Conservation (phyloP, 805 yeast genomes). For the Candida chilensis region DNA sequence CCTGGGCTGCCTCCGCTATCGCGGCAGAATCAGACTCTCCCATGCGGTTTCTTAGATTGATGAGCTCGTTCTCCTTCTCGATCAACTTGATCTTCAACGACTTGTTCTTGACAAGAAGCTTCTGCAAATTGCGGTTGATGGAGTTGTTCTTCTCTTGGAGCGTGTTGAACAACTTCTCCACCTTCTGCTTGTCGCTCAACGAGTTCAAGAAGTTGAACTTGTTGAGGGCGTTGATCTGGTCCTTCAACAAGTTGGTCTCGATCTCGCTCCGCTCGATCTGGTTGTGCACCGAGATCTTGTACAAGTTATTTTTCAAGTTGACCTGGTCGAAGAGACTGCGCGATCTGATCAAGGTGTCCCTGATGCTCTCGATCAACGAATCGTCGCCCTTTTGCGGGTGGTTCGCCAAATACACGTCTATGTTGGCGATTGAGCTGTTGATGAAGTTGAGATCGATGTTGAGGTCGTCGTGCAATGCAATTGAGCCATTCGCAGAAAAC, state of each 20-base stretch:
- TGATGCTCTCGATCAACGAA: not conserved
- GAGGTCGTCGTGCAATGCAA: too few species aligned
- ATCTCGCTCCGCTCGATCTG: not conserved
- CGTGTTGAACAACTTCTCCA: not conserved
- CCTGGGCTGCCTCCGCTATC: too few species aligned
- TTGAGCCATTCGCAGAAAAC: too few species aligned
- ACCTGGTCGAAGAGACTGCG: not conserved
- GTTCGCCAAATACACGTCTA: too few species aligned
- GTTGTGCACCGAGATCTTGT: not conserved
- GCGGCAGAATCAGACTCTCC: too few species aligned
- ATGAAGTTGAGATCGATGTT: too few species aligned
- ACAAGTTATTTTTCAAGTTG: constrained; percentile 1
- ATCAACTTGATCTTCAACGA: not conserved
- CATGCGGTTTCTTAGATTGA: not conserved
- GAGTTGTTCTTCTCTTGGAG: not conserved
- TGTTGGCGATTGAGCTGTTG: too few species aligned
- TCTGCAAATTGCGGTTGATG: not conserved
- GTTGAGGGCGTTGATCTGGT: not conserved
- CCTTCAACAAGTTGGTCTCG: not conserved
- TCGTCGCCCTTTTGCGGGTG: too few species aligned
- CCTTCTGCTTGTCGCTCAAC: not conserved
- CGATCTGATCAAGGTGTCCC: not conserved
- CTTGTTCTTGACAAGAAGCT: not conserved
- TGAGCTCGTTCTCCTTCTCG: not conserved
- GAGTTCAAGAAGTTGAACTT: not conserved